Percentiles rank a stretch among this genome's conserved stretches.
phyloP scores from a whole-genome alignment of 495 filamentous ascomycete genomes.

The Bacidia rubella region DNA sequence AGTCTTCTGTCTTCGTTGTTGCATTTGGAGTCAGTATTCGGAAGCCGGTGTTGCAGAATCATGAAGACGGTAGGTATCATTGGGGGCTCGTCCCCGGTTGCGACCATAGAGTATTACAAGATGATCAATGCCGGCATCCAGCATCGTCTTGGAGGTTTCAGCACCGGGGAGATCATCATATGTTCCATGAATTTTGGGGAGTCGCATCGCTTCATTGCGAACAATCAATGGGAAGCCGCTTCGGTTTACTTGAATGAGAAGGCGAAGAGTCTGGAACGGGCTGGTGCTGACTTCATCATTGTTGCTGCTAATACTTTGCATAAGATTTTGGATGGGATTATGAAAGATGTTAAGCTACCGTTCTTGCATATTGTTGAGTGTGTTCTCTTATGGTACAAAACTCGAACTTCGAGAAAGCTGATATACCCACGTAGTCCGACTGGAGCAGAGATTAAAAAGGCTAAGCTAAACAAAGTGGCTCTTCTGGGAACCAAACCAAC shows the following conservation, averaged over 20 bases:
- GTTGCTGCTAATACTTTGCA: not conserved
- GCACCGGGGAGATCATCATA: not conserved
- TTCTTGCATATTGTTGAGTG: not conserved
- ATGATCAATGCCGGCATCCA: not conserved
- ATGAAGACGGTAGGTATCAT: slow-evolving; percentile 1
- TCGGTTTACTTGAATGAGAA: not conserved
- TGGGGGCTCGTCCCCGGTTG: not conserved
- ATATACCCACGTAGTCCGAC: not conserved
- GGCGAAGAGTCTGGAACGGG: not conserved
- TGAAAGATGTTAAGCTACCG: not conserved
- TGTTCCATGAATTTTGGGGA: not conserved
- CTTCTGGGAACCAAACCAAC: not conserved
- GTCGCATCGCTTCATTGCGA: not conserved
- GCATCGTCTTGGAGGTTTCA: not conserved
- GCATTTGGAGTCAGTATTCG: too few relatives aligned
- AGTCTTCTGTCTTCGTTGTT: too few relatives aligned
- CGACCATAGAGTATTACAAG: not conserved
- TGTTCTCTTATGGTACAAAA: too few relatives aligned
- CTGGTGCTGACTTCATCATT: not conserved
- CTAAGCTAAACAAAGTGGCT: not conserved
- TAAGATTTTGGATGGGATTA: not conserved
- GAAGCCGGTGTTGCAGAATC: too few relatives aligned
- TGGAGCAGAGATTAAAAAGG: not conserved
- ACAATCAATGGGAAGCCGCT: not conserved
- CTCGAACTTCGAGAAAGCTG: not conserved